Base-by-base conservation (phyloP, 2,329 filamentous ascomycete genomes). In the Nemania abortiva region DNA sequence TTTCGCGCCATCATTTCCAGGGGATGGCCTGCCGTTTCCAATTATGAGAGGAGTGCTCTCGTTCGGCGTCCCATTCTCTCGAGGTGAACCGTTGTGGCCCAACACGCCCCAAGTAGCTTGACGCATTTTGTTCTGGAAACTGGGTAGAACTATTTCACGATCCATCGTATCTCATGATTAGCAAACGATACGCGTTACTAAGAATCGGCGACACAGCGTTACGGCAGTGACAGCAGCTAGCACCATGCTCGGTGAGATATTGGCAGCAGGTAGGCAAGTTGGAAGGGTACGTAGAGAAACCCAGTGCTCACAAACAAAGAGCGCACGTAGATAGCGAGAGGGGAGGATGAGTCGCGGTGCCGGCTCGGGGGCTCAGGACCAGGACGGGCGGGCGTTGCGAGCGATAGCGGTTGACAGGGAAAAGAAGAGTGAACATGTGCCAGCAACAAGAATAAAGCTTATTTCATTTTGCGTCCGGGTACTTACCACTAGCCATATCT, bases 161-260 rank as follows among this genome's bases (percentile, higher is more conserved):
- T 64, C 69, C 75, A 77, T 78, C 64, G 67, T 70, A 69, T 68
- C 64, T 73, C 73, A 74, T 77, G 27, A 71, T 79, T 73, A 79
- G 77, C 75, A 56, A 63, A 67, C 67, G 56, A 63, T 65, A 61
- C 67, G 47, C 66, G 37, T 37, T 54, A 39, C 52, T 22, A 4
- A 58, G 24, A 53, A 39, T 50, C 50, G 47, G 45, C 15, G 24
- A 62, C 29, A 47, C 24, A n/a, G 47, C 22, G 60, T 57, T 64
- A 55, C 20, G 22, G 37, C 29, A 55, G 24, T 47, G 15, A 27
- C n/a, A 34, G 64, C 34, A 37, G 24, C 39, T 6, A 55, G 27
- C 65, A 63, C 47, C 70, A 68, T 65, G 42, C 50, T 63, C 55
- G 31, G 37, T 42, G 55, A 34, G n/a, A 64, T 22, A 42, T 27